Evolutionary conservation across 495 filamentous ascomycete species (phyloP).

Genomic region (Aspergillus haitiensis): DNA sequence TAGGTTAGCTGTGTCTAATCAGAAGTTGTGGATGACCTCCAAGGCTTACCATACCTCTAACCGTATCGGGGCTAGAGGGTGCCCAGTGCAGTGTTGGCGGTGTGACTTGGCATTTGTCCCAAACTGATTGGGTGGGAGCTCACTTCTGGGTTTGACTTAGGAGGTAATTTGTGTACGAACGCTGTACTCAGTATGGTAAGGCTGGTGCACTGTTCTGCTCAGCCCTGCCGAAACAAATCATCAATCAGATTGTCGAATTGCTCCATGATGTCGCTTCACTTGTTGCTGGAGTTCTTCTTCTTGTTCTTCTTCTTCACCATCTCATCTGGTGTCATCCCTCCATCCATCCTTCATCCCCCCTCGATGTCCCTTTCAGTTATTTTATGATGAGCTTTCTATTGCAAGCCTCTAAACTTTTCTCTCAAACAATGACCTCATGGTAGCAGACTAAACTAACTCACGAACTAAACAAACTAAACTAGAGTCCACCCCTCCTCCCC

Average conservation of each 20-base stretch:
- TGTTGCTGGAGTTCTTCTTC: background rate
- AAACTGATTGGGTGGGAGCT: no score
- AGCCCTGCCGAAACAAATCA: constrained; percentile 1
- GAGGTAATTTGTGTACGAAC: no score
- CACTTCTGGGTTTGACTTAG: no score
- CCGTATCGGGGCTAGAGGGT: no score
- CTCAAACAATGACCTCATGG: background rate
- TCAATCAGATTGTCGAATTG: background rate
- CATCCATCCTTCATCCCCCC: constrained; percentile 4
- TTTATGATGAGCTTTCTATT: background rate
- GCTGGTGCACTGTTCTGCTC: background rate
- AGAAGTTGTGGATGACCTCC: no score
- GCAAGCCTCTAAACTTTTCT: background rate
- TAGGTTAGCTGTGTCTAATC: no score
- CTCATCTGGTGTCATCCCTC: background rate
- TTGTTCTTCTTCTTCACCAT: background rate
- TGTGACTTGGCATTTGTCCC: no score
- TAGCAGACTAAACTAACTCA: background rate
- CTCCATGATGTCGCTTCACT: background rate
- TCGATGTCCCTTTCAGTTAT: background rate
- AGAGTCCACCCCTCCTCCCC: background rate
- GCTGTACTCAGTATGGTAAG: no score
- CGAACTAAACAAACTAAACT: background rate
- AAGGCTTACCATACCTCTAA: no score
- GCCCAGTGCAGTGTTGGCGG: no score